Conservation (phyloP, 768 basidiomycete genomes). For the Albatrellus ellisii region DNA sequence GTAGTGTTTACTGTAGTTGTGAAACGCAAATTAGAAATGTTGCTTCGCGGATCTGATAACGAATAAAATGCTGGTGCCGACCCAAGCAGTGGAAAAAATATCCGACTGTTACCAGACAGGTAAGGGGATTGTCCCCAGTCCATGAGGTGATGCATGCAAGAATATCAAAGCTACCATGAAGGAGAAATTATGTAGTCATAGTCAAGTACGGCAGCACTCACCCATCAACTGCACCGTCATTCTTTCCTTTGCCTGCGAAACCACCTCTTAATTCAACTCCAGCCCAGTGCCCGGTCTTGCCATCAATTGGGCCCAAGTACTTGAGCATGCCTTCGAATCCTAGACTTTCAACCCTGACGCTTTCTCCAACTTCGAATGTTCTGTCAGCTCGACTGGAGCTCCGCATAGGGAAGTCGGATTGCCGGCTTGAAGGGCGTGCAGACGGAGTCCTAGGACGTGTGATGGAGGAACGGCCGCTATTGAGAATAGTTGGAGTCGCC, state of each 20-base stretch:
- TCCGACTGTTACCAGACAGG: too few species aligned
- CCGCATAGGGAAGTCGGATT: conserved; percentile 44
- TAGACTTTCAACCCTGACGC: conserved; percentile 75
- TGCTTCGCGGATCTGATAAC: too few species aligned
- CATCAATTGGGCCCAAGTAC: conserved; percentile 77
- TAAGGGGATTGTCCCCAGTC: too few species aligned
- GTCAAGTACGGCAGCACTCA: conserved; percentile 28
- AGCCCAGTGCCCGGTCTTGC: conserved; percentile 85
- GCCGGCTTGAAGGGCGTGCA: conserved; percentile 50
- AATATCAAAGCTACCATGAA: too few species aligned
- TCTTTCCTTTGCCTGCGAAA: conserved; percentile 88
- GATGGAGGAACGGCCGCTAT: conserved; percentile 16
- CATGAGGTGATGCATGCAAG: too few species aligned
- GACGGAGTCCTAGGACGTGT: conserved; percentile 38
- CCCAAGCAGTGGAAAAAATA: too few species aligned
- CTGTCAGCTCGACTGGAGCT: conserved; percentile 31
- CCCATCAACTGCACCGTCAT: conserved; percentile 84
- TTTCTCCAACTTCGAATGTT: conserved; percentile 61
- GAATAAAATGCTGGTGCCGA: too few species aligned
- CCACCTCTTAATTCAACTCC: conserved; percentile 84
- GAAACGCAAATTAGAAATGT: too few species aligned
- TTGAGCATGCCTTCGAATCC: conserved; percentile 78
- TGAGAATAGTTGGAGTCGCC: conserved; percentile 25
- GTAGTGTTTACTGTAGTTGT: conserved; percentile 38
- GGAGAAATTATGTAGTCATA: too few species aligned